Base-by-base conservation (phyloP, 2,329 filamentous ascomycete genomes). In the Aspergillus piperis region DNA sequence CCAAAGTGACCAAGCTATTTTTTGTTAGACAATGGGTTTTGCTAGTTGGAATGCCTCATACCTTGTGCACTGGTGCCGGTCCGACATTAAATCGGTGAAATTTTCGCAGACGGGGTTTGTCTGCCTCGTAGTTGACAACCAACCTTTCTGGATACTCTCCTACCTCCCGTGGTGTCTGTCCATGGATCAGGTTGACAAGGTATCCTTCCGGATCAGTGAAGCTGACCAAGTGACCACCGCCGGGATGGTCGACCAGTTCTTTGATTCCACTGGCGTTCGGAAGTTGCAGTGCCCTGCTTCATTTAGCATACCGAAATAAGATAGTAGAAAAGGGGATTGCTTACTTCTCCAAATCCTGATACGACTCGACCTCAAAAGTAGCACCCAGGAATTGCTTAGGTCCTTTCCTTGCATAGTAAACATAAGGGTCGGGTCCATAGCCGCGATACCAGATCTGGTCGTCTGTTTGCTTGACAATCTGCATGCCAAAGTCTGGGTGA, bases 331-430 rank as follows among this genome's bases (percentile, higher is more conserved):
- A 8, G 7, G 25, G 7, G 25, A 27, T 27, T 27, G 2, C 25
- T 42, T 63, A 78, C 72, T 76, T 79, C 58, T 80, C 75, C 19
- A 82, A 66, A n/a, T 82, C 79, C 1, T 70, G 70, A 30, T 72
- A 70, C 10, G 67, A 73, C 57, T 81, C 78, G 19, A 81, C 80
- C 55, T 76, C 69, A 62, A 77, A 82, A 0, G 74, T 66, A 1
- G 77, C 80, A 5, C 80, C 80, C 1, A 81, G 71, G 62, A 66
- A 69, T 27, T 61, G 17, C 41, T 63, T 64, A 1, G 58, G 48
- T 2, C 67, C 67, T 17, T 62, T 64, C 5, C 51, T 51, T 1
- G 69, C 69, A 56, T 70, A 69, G 32, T 65, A 68, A 3, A 66
- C 62, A 42, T 65, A 72, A 27, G 53, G 62, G 41, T 65, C 66